Percentiles rank a stretch among this genome's conserved stretches.
These are phyloP conservation scores for Fusarium austroafricanum DNA, from an alignment of 2,329 filamentous ascomycete species.

Conservation along the genomic window DNA sequence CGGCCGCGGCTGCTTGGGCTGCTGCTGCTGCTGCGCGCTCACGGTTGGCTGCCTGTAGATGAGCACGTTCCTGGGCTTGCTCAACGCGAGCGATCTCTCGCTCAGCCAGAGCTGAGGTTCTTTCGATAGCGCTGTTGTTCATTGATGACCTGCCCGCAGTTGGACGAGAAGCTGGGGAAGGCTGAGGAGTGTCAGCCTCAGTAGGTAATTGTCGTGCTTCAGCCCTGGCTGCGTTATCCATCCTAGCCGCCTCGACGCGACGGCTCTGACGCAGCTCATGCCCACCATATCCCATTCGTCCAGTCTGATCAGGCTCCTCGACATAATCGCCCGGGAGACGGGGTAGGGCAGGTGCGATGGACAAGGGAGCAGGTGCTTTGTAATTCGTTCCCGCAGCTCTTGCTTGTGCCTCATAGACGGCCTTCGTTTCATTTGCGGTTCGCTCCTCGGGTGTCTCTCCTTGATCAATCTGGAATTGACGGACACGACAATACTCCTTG, in stretches of 20 bases:
- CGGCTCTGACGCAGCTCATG: conserved; percentile 59
- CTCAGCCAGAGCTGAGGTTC: conserved; percentile 61
- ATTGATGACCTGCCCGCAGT: conserved; percentile 34
- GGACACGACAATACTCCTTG: conserved; percentile 72
- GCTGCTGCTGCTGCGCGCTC: conserved; percentile 53
- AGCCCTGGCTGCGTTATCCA: conserved; percentile 28
- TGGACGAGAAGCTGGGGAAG: conserved; percentile 32
- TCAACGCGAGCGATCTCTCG: conserved; percentile 66
- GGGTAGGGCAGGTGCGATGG: conserved; percentile 42
- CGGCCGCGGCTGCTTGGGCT: conserved; percentile 48
- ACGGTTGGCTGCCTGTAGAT: conserved; percentile 59
- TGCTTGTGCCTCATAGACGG: conserved; percentile 62
- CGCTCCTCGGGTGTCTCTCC: conserved; percentile 63
- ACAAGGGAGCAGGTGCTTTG: conserved; percentile 41
- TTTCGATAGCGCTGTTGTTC: conserved; percentile 54
- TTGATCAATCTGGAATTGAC: conserved; percentile 67
- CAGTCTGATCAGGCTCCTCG: conserved; percentile 31
- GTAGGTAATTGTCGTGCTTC: conserved; percentile 44
- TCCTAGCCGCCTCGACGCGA: conserved; percentile 51
- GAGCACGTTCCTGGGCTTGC: conserved; percentile 62
- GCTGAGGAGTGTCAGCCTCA: conserved; percentile 38
- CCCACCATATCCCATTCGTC: conserved; percentile 43
- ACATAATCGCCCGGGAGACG: conserved; percentile 34
- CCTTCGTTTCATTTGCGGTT: conserved; percentile 62
- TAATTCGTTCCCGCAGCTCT: conserved; percentile 53